Conservation (phyloP, 2,329 filamentous ascomycete genomes). For the Fusarium annulatum region DNA sequence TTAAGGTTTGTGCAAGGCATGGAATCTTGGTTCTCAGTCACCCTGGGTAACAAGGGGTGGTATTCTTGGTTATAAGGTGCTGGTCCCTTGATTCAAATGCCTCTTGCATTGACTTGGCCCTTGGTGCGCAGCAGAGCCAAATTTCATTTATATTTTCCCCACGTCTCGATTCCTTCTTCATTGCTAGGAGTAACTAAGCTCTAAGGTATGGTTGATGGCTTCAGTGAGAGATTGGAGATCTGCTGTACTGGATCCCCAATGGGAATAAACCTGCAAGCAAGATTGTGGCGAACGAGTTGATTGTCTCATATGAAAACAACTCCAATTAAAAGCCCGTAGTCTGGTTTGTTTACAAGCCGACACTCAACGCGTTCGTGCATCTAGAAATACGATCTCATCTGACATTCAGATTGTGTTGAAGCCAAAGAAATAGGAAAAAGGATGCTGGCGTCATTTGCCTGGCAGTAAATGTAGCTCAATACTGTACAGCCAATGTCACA, state of each 20-base stretch:
- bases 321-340: background rate
- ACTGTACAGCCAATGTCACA: no score
- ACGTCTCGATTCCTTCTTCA: background rate
- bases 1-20: constrained; percentile 1
- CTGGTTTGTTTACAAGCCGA: background rate
- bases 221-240: background rate
- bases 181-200: background rate
- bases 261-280: background rate
- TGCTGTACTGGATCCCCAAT: background rate
- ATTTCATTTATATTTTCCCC: background rate
- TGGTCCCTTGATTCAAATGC: constrained; percentile 26
- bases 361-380: background rate
- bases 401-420: background rate
- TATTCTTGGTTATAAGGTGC: background rate
- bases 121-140: background rate
- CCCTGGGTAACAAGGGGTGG: constrained; percentile 25
- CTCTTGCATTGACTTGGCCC: background rate
- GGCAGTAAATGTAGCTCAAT: background rate
- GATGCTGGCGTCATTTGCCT: constrained; percentile 17
- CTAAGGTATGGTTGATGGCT: background rate
- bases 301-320: background rate
- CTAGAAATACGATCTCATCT: background rate
- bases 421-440: background rate
- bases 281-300: background rate
- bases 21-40: constrained; percentile 22